These are phyloP conservation scores for Scheffersomyces cryptocercus DNA, from an alignment of 1,139 yeast genomes.

Conservation along the genomic window DNA sequence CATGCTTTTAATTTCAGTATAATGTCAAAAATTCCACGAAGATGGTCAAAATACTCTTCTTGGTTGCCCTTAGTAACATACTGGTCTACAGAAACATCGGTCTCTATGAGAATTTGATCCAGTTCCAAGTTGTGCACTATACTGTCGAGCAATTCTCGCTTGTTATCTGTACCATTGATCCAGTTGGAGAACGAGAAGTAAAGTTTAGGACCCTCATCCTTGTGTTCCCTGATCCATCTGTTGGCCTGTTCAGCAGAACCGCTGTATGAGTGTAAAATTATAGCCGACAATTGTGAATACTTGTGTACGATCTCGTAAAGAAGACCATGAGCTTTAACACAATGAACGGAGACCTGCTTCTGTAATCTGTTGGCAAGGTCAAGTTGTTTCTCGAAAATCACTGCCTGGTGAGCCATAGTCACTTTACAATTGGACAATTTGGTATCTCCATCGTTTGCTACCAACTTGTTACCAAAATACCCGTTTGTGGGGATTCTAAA, in stretches of 20 bases:
- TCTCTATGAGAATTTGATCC: slow-evolving; percentile 35
- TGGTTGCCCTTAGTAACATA: slow-evolving; percentile 13
- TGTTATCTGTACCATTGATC: slow-evolving; percentile 48
- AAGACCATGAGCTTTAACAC: slow-evolving; percentile 75
- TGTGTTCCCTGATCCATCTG: slow-evolving; percentile 47
- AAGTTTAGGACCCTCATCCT: slow-evolving; percentile 18
- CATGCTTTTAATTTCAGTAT: slow-evolving; percentile 1
- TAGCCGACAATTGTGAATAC: slow-evolving; percentile 24
- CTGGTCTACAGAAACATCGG: slow-evolving; percentile 38
- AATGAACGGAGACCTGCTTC: slow-evolving; percentile 73
- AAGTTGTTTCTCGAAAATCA: slow-evolving; percentile 52
- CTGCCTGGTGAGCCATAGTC: slow-evolving; percentile 61
- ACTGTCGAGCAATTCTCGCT: slow-evolving; percentile 20
- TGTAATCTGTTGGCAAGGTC: slow-evolving; percentile 48
- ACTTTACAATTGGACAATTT: slow-evolving; percentile 52
- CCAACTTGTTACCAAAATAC: slow-evolving; percentile 38
- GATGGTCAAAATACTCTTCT: slow-evolving; percentile 18
- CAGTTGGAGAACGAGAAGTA: slow-evolving; percentile 63
- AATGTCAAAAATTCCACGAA: slow-evolving; percentile 18
- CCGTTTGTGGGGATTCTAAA: slow-evolving; percentile 70
- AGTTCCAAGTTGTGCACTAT: slow-evolving; percentile 24
- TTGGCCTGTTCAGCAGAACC: slow-evolving; percentile 72
- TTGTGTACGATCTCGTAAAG: slow-evolving; percentile 47
- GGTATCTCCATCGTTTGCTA: slow-evolving; percentile 7
- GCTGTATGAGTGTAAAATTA: slow-evolving; percentile 82